These are phyloP conservation scores for Brassica juncea DNA, from an alignment of 345 rosid genomes.

Conservation along the genomic window DNA sequence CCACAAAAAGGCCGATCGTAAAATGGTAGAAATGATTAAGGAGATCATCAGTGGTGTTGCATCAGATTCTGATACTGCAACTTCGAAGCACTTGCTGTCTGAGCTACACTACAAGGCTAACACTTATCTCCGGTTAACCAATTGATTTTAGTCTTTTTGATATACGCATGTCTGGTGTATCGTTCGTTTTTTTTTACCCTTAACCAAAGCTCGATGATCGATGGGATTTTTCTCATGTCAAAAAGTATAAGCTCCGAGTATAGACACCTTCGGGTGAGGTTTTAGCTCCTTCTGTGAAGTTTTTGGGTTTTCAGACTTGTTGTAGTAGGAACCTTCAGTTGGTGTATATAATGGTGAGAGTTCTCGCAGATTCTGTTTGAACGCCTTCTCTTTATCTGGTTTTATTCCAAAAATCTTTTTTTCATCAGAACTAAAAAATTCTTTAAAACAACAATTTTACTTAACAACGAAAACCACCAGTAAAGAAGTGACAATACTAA, in stretches of 20 bases:
- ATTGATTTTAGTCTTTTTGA: constrained; percentile 32
- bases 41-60: constrained; percentile 42
- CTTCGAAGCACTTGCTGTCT: constrained; percentile 35
- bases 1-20: constrained; percentile 25
- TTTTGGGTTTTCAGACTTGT: not conserved
- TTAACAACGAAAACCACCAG: not conserved
- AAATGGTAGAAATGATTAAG: constrained; percentile 43
- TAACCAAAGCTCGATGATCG: not conserved
- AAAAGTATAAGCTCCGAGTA: not conserved
- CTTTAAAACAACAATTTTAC: not conserved
- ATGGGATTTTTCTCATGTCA: constrained; percentile 11
- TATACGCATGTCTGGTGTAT: not conserved
- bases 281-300: not conserved
- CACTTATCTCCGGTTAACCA: constrained; percentile 38
- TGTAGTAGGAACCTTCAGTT: not conserved
- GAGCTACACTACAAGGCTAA: constrained; percentile 58
- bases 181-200: not conserved
- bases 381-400: not conserved
- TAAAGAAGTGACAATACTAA: no score
- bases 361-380: not conserved
- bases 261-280: not conserved
- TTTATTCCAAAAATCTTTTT: not conserved
- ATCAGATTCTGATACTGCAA: constrained; percentile 13
- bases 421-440: not conserved
- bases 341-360: not conserved